Conservation (phyloP, 306 rosid genomes). For the Phaseolus lunatus region DNA sequence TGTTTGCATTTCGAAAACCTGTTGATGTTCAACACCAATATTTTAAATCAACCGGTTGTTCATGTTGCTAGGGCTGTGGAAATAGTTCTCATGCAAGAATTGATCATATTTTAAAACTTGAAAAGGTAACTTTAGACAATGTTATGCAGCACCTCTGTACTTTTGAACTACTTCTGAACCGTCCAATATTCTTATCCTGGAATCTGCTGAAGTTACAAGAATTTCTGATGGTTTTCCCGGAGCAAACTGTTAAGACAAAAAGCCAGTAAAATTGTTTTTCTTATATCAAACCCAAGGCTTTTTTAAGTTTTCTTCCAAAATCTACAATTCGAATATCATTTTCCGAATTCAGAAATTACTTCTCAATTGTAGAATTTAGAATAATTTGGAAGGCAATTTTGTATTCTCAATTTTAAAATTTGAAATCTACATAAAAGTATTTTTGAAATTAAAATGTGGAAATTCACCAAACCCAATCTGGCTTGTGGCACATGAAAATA, state of each 20-base stretch:
- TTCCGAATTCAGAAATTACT: no score
- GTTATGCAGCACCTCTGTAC: conserved; percentile 59
- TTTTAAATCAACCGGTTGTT: not conserved
- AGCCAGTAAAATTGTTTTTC: conserved; percentile 5
- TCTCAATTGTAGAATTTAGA: no score
- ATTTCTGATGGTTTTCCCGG: conserved; percentile 69
- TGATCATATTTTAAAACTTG: not conserved
- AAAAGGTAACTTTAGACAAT: not conserved
- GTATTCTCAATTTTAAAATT: no score
- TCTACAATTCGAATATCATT: no score
- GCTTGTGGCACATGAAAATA: not conserved
- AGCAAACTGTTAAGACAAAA: conserved; percentile 60
- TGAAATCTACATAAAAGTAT: no score
- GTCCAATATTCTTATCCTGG: conserved; percentile 68
- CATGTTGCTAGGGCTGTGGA: not conserved
- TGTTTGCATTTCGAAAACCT: conserved; percentile 62
- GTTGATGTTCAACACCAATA: conserved; percentile 15
- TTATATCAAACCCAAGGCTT: not conserved
- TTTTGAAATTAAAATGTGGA: no score
- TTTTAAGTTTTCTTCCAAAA: no score
- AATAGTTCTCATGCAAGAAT: not conserved
- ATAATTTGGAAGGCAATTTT: no score
- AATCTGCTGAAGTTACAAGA: conserved; percentile 85
- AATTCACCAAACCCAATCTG: not conserved
- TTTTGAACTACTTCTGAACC: conserved; percentile 64